Percentiles rank a stretch among this genome's conserved stretches.
These are phyloP conservation scores for Triticum aestivum DNA, from an alignment of 176 grass and related monocot genomes.

Conservation along the genomic window IWGSC_CS_RefSeq_v2.1 NC_057796.1:437939221-437939720, in stretches of 20 bases:
- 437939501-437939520: slow-evolving; percentile 46
- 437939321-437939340: slow-evolving; percentile 59
- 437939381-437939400: slow-evolving; percentile 56
- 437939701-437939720: slow-evolving; percentile 37
- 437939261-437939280: slow-evolving; percentile 63
- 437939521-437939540: slow-evolving; percentile 43
- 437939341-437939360: slow-evolving; percentile 60
- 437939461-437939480: slow-evolving; percentile 71
- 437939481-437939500: slow-evolving; percentile 43
- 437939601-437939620: slow-evolving; percentile 42
- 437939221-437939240: slow-evolving; percentile 52
- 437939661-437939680: slow-evolving; percentile 37
- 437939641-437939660: slow-evolving; percentile 48
- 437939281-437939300: slow-evolving; percentile 61
- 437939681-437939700: slow-evolving; percentile 45
- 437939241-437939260: slow-evolving; percentile 63
- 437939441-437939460: slow-evolving; percentile 59
- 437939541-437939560: slow-evolving; percentile 59
- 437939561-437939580: slow-evolving; percentile 60
- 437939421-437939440: slow-evolving; percentile 44
- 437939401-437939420: slow-evolving; percentile 57
- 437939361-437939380: slow-evolving; percentile 63
- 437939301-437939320: slow-evolving; percentile 40
- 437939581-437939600: slow-evolving; percentile 45
- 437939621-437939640: slow-evolving; percentile 53